Conservation (phyloP, 805 yeast species). For the Yamadazyma tumulicola region DNA sequence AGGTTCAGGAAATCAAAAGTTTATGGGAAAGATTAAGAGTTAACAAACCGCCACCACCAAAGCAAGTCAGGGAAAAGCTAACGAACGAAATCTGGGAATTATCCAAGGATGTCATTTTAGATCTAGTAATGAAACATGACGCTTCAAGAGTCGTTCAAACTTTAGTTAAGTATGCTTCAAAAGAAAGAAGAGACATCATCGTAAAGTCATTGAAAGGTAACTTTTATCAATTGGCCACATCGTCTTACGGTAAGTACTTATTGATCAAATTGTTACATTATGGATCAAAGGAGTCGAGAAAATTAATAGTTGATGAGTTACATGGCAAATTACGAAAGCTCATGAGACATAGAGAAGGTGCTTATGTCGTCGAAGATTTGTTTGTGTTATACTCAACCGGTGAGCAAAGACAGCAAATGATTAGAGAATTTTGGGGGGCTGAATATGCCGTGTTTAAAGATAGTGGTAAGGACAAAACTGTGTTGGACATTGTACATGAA, state of each 20-base stretch:
- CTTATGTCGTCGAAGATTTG: slow-evolving; percentile 93
- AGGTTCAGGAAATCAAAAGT: slow-evolving; percentile 78
- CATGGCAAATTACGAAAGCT: slow-evolving; percentile 89
- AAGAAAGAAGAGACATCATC: slow-evolving; percentile 71
- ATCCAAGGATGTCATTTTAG: slow-evolving; percentile 71
- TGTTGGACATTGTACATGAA: slow-evolving; percentile 63
- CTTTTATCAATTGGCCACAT: slow-evolving; percentile 79
- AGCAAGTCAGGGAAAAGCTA: slow-evolving; percentile 69
- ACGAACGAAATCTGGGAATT: slow-evolving; percentile 83
- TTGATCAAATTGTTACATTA: slow-evolving; percentile 86
- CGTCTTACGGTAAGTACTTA: slow-evolving; percentile 90
- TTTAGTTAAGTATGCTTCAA: slow-evolving; percentile 78
- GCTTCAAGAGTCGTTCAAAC: slow-evolving; percentile 96
- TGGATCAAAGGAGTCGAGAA: slow-evolving; percentile 81
- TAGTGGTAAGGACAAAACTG: slow-evolving; percentile 56
- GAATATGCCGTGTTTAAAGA: slow-evolving; percentile 90
- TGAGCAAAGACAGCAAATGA: slow-evolving; percentile 84
- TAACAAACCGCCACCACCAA: slow-evolving; percentile 76
- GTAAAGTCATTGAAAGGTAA: slow-evolving; percentile 68
- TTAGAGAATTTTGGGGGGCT: slow-evolving; percentile 95
- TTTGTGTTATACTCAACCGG: slow-evolving; percentile 79
- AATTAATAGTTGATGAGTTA: slow-evolving; percentile 71
- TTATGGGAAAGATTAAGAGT: slow-evolving; percentile 92
- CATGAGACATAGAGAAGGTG: slow-evolving; percentile 97
- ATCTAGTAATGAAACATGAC: slow-evolving; percentile 91